Conservation (phyloP, 306 rosid species). For the Luffa aegyptiaca region DNA sequence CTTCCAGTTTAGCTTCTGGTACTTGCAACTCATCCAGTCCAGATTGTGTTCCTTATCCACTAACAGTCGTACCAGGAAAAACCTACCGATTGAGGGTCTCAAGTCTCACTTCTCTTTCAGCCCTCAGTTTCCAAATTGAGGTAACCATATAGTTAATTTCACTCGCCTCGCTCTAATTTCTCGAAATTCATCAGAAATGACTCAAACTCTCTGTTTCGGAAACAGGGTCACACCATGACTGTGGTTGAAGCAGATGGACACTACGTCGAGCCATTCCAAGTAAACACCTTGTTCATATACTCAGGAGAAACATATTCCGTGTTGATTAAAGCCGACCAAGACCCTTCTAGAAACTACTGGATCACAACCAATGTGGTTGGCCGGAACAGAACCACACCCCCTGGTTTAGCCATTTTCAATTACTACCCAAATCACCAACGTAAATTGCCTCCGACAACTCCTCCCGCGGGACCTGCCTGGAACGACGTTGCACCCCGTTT, state of each 20-base stretch:
- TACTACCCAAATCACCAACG: slow-evolving; percentile 83
- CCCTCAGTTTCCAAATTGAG: slow-evolving; percentile 80
- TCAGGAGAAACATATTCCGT: slow-evolving; percentile 94
- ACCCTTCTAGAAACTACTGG: slow-evolving; percentile 83
- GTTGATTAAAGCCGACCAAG: slow-evolving; percentile 51
- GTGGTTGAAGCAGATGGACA: slow-evolving; percentile 94
- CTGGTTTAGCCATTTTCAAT: slow-evolving; percentile 53
- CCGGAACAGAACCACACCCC: slow-evolving; percentile 46
- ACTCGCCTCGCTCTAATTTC: background rate
- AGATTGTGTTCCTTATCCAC: slow-evolving; percentile 49
- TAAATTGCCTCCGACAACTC: slow-evolving; percentile 33
- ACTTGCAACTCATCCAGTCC: slow-evolving; percentile 44
- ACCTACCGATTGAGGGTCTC: slow-evolving; percentile 58
- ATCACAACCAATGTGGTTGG: slow-evolving; percentile 48
- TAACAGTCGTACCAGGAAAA: slow-evolving; percentile 49
- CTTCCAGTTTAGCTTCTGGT: slow-evolving; percentile 19
- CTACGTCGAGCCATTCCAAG: slow-evolving; percentile 73
- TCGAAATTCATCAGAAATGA: background rate
- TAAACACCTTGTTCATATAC: slow-evolving; percentile 56
- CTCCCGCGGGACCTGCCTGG: slow-evolving; percentile 61
- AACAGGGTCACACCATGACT: slow-evolving; percentile 86
- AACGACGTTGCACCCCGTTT: slow-evolving; percentile 24
- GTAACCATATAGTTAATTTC: slow-evolving; percentile 17
- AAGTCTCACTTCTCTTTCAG: slow-evolving; percentile 68
- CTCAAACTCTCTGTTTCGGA: background rate